Percentiles rank a stretch among this genome's conserved stretches.
These are phyloP conservation scores for Ogataea allantospora DNA, from an alignment of 805 yeast genomes.

Conservation along the genomic window DNA sequence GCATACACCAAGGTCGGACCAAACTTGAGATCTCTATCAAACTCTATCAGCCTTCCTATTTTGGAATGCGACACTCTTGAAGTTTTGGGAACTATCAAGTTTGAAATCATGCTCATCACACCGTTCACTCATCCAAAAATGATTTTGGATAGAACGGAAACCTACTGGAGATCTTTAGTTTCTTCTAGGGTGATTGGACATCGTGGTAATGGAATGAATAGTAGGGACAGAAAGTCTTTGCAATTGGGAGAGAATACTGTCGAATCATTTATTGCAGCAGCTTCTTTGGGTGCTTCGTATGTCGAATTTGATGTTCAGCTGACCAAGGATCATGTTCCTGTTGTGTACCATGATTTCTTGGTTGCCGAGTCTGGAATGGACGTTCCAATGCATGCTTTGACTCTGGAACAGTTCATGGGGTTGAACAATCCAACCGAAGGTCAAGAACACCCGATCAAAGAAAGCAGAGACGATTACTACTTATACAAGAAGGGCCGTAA, in stretches of 20 bases:
- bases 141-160: slow-evolving; percentile 64
- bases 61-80: slow-evolving; percentile 70
- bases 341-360: slow-evolving; percentile 88
- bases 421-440: slow-evolving; percentile 37
- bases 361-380: slow-evolving; percentile 96
- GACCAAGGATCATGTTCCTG: slow-evolving; percentile 89
- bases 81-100: slow-evolving; percentile 71
- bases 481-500: slow-evolving; percentile 31
- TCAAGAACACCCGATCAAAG: slow-evolving; percentile 14
- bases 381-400: slow-evolving; percentile 91
- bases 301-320: slow-evolving; percentile 96
- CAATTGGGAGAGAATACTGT: slow-evolving; percentile 95
- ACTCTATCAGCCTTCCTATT: slow-evolving; percentile 68
- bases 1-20: slow-evolving; percentile 67
- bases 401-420: slow-evolving; percentile 82
- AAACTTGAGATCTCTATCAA: slow-evolving; percentile 63
- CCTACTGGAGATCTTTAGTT: slow-evolving; percentile 89
- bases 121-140: slow-evolving; percentile 72
- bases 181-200: slow-evolving; percentile 94
- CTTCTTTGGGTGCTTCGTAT: slow-evolving; percentile 92
- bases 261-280: slow-evolving; percentile 93
- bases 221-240: slow-evolving; percentile 64
- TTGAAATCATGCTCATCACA: slow-evolving; percentile 68
- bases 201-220: slow-evolving; percentile 90
- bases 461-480: slow-evolving; percentile 32